phyloP scores from a whole-genome alignment of 495 filamentous ascomycete species.

The Darksidea phi region DNA sequence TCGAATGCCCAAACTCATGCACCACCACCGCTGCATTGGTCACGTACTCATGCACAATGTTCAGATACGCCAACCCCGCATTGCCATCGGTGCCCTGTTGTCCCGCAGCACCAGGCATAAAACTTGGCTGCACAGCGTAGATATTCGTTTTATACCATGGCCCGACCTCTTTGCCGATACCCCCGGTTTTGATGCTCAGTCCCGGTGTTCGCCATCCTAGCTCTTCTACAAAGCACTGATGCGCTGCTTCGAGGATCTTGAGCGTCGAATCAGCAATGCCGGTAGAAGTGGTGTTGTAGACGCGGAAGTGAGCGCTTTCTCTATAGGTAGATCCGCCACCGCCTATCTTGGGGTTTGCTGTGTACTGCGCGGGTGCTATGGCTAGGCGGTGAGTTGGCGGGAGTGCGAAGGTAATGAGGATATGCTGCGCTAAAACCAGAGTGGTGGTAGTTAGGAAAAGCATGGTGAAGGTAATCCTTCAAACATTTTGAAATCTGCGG shows the following conservation, averaged over 20 bases:
- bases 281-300: conserved; percentile 40
- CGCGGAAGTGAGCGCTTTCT: conserved; percentile 50
- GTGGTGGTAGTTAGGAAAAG: background rate
- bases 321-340: conserved; percentile 43
- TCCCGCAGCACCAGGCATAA: conserved; percentile 44
- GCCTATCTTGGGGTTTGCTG: conserved; percentile 45
- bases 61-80: conserved; percentile 45
- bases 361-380: conserved; percentile 33
- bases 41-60: conserved; percentile 47
- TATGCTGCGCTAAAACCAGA: conserved; percentile 7
- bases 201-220: conserved; percentile 48
- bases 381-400: background rate
- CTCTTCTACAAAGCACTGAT: conserved; percentile 47
- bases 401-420: background rate
- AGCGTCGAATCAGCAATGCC: conserved; percentile 37
- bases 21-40: conserved; percentile 44
- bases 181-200: conserved; percentile 42
- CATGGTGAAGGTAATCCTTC: background rate
- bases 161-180: conserved; percentile 34
- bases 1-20: conserved; percentile 50
- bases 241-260: conserved; percentile 47
- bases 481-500: no score
- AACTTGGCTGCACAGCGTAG: conserved; percentile 41
- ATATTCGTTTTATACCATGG: conserved; percentile 50
- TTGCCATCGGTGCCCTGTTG: conserved; percentile 43